These are phyloP conservation scores for Mallotus nudiflorus DNA, from an alignment of 345 rosid genomes.

Conservation along the genomic window DNA sequence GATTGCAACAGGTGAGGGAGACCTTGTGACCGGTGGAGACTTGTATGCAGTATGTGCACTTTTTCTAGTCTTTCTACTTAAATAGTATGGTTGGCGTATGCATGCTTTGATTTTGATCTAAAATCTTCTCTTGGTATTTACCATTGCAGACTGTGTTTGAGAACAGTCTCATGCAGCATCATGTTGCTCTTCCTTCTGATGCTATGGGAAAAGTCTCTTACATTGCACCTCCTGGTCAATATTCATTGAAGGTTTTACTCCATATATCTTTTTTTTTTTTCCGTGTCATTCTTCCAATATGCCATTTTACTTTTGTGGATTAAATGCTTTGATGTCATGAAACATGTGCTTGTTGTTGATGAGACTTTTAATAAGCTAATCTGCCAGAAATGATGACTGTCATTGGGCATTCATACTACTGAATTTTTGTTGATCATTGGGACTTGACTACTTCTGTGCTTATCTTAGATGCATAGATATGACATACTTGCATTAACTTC, in stretches of 20 bases:
- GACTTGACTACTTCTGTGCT: neutral
- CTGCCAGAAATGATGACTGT: neutral
- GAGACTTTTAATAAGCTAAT: neutral
- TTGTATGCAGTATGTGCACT: slow-evolving; percentile 86
- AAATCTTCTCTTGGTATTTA: slow-evolving; percentile 20
- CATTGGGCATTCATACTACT: neutral
- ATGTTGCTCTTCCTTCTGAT: slow-evolving; percentile 91
- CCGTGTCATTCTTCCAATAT: neutral
- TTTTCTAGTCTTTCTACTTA: neutral
- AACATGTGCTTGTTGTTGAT: neutral
- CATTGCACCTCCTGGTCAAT: slow-evolving; percentile 98
- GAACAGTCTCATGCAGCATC: slow-evolving; percentile 91
- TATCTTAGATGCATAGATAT: neutral
- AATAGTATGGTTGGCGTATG: neutral
- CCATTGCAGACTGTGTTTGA: slow-evolving; percentile 82
- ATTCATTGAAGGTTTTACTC: slow-evolving; percentile 75
- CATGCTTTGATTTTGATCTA: slow-evolving; percentile 6
- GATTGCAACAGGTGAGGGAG: slow-evolving; percentile 78
- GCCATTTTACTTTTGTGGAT: neutral
- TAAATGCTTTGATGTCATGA: slow-evolving; percentile 4
- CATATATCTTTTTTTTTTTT: slow-evolving; percentile 3
- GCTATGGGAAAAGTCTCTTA: slow-evolving; percentile 94
- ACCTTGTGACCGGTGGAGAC: slow-evolving; percentile 96
- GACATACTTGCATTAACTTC: neutral
- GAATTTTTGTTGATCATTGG: neutral